A percentile compares a stretch with the other conserved stretches of the same genome.
These are phyloP conservation scores for Peronospora farinosa DNA, from an alignment of 352 stramenopile species.

Conservation along the genomic window DNA sequence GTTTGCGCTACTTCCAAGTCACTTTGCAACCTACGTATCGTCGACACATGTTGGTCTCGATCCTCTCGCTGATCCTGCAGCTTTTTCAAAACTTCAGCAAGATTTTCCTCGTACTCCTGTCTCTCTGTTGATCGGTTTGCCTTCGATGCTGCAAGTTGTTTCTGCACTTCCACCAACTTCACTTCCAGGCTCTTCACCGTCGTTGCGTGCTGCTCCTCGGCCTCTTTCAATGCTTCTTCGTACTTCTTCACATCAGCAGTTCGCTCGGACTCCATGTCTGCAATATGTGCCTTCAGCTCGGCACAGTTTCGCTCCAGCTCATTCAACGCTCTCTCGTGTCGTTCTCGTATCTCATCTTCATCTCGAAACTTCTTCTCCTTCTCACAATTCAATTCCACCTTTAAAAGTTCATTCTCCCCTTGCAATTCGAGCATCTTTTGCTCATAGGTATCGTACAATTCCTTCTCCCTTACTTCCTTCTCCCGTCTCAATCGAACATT, in stretches of 20 bases:
- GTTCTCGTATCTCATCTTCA: slow-evolving; percentile 4
- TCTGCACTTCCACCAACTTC: slow-evolving; percentile 2
- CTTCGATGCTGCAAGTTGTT: slow-evolving; percentile 4
- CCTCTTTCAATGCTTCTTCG: slow-evolving; percentile 1
- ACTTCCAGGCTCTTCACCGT: background rate
- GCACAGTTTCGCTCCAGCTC: slow-evolving; percentile 10
- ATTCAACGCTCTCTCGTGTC: slow-evolving; percentile 1
- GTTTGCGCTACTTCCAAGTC: slow-evolving; percentile 4
- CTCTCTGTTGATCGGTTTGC: background rate
- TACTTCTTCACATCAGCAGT: slow-evolving; percentile 3
- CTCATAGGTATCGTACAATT: slow-evolving; percentile 3
- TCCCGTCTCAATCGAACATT: slow-evolving; percentile 2
- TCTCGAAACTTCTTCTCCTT: slow-evolving; percentile 10
- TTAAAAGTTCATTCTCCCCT: slow-evolving; percentile 6
- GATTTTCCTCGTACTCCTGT: background rate
- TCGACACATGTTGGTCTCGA: slow-evolving; percentile 1
- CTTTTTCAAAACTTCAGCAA: background rate
- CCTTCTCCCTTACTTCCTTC: slow-evolving; percentile 1
- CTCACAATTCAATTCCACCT: slow-evolving; percentile 14
- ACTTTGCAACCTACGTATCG: background rate
- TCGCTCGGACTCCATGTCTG: slow-evolving; percentile 4
- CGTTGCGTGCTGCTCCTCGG: background rate
- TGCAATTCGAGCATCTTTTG: slow-evolving; percentile 11
- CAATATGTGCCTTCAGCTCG: slow-evolving; percentile 5
- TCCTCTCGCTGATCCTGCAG: slow-evolving; percentile 1